Conservation (phyloP, 345 rosid species). For the Camelina sativa region DNA sequence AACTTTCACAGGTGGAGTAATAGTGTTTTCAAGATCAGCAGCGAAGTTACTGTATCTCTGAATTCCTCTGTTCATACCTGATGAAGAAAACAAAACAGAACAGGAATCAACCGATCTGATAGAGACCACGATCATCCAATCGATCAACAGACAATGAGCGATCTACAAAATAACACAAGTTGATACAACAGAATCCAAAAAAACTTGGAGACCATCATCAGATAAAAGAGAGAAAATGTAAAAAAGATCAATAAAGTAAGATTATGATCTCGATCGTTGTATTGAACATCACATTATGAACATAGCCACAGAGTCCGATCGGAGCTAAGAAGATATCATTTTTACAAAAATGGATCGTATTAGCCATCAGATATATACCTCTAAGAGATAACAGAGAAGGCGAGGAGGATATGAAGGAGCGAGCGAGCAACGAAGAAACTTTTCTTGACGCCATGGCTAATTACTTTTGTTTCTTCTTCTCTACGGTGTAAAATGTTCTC, state of each 20-base stretch:
- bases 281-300: neutral
- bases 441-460: slow-evolving; percentile 58
- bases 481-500: neutral
- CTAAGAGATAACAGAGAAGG: slow-evolving; percentile 30
- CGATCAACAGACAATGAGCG: neutral
- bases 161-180: neutral
- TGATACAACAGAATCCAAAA: neutral
- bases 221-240: neutral
- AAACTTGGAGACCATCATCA: slow-evolving; percentile 8
- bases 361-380: neutral
- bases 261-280: neutral
- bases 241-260: neutral
- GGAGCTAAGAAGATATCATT: neutral
- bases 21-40: slow-evolving; percentile 57
- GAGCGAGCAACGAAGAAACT: slow-evolving; percentile 58
- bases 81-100: slow-evolving; percentile 17
- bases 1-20: slow-evolving; percentile 66
- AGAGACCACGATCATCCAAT: neutral
- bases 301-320: neutral
- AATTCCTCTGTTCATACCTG: slow-evolving; percentile 59
- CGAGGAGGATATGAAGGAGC: slow-evolving; percentile 56
- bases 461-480: neutral
- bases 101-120: neutral
- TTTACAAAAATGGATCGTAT: neutral
- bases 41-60: slow-evolving; percentile 58